Evolutionary conservation across 2,329 filamentous ascomycete genomes (phyloP).

Genomic region (Ambrosiella beaveri): DNA sequence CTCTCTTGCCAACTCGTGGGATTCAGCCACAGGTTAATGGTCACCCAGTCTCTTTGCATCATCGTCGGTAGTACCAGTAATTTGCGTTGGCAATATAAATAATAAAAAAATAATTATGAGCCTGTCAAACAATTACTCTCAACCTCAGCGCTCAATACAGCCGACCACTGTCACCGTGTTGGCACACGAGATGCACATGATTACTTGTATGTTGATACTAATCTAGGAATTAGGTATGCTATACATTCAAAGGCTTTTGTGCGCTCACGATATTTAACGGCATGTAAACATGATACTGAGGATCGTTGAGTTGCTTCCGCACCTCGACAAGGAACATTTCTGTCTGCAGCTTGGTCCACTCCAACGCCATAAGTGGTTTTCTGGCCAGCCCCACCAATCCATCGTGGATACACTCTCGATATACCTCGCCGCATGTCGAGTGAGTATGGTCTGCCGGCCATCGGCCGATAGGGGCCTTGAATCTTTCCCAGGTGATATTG

Average conservation of each 20-base stretch:
- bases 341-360: constrained; percentile 26
- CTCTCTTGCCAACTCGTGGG: too few relatives aligned
- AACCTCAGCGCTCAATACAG: too few relatives aligned
- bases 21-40: too few relatives aligned
- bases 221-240: neutral
- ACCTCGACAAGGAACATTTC: constrained; percentile 28
- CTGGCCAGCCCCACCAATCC: constrained; percentile 24
- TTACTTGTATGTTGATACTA: neutral
- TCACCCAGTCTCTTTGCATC: too few relatives aligned
- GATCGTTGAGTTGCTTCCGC: constrained; percentile 23
- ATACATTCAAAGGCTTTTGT: constrained; percentile 19
- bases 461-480: constrained; percentile 31
- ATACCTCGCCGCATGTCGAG: constrained; percentile 28
- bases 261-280: constrained; percentile 24
- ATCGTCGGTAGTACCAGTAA: too few relatives aligned
- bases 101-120: too few relatives aligned
- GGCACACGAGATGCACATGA: neutral
- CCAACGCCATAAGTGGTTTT: constrained; percentile 23
- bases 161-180: too few relatives aligned
- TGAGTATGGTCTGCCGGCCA: constrained; percentile 27
- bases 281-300: constrained; percentile 24
- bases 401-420: constrained; percentile 26
- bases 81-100: too few relatives aligned
- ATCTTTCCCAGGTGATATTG: constrained; percentile 23
- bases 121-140: too few relatives aligned